Percentiles rank a stretch among this genome's conserved stretches.
Conservation (phyloP, 768 basidiomycete genomes). For the Xerocomellus dryophilus region DNA sequence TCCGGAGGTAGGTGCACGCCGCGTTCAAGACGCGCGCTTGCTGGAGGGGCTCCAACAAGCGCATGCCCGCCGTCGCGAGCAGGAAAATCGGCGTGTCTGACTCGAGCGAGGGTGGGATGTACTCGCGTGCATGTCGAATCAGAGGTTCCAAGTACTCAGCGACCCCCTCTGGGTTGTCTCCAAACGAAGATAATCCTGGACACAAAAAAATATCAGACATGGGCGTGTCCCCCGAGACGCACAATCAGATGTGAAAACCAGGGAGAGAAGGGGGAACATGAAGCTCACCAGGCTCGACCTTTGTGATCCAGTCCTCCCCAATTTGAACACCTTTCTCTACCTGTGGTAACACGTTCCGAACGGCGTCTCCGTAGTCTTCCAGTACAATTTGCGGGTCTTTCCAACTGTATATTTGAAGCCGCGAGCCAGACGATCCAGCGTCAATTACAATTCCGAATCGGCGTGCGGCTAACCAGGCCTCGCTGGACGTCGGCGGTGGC, state of each 20-base stretch:
- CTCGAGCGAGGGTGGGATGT: slow-evolving; percentile 86
- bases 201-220: background rate
- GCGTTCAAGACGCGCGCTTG: slow-evolving; percentile 71
- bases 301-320: slow-evolving; percentile 83
- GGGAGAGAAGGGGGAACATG: too few species aligned
- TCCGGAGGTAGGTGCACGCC: slow-evolving; percentile 72
- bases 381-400: slow-evolving; percentile 67
- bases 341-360: slow-evolving; percentile 62
- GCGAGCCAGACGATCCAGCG: slow-evolving; percentile 95
- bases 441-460: slow-evolving; percentile 95
- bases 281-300: slow-evolving; percentile 88
- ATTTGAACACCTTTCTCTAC: slow-evolving; percentile 88
- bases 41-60: slow-evolving; percentile 65
- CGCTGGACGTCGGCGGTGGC: slow-evolving; percentile 70
- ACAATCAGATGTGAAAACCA: too few species aligned
- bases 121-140: slow-evolving; percentile 73
- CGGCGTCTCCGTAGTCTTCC: slow-evolving; percentile 47
- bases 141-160: slow-evolving; percentile 77
- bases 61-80: slow-evolving; percentile 97
- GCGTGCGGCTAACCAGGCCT: slow-evolving; percentile 75
- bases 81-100: slow-evolving; percentile 87
- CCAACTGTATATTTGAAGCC: slow-evolving; percentile 98
- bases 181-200: slow-evolving; percentile 84
- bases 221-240: background rate
- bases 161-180: slow-evolving; percentile 64